phyloP scores from a whole-genome alignment of 2,329 filamentous ascomycete genomes.

The Helotiales sp. region DNA sequence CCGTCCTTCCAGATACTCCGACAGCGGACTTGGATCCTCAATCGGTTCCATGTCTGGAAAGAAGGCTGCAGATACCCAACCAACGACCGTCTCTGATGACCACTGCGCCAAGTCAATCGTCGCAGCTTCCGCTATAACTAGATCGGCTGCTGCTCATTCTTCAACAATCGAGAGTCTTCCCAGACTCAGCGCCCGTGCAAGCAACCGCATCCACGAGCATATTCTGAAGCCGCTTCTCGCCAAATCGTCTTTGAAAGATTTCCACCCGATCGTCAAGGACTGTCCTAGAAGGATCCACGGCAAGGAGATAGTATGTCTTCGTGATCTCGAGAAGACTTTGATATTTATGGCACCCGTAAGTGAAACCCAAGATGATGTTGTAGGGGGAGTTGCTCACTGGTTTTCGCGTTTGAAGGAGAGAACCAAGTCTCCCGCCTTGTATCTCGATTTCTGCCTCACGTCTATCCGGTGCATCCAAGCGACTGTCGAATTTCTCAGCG shows the following conservation, averaged over 20 bases:
- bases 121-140: conserved; percentile 63
- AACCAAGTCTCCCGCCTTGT: conserved; percentile 71
- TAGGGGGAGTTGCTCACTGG: conserved; percentile 71
- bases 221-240: conserved; percentile 79
- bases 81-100: conserved; percentile 46
- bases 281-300: conserved; percentile 79
- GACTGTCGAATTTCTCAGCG: conserved; percentile 83
- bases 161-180: conserved; percentile 56
- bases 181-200: conserved; percentile 70
- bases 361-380: conserved; percentile 61
- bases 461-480: conserved; percentile 90
- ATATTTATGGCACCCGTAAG: conserved; percentile 94
- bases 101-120: conserved; percentile 46
- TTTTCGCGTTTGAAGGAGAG: conserved; percentile 74
- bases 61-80: conserved; percentile 50
- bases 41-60: conserved; percentile 64
- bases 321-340: conserved; percentile 92
- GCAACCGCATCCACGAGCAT: conserved; percentile 78
- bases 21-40: conserved; percentile 88
- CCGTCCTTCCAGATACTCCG: conserved; percentile 69
- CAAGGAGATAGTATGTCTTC: conserved; percentile 86
- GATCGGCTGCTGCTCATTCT: conserved; percentile 58
- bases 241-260: conserved; percentile 75
- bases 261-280: conserved; percentile 78
- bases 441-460: conserved; percentile 87